Percentiles rank a stretch among this genome's conserved stretches.
Evolutionary conservation across 2,329 filamentous ascomycete genomes (phyloP).

Genomic region (Calonectria honghensis): DNA sequence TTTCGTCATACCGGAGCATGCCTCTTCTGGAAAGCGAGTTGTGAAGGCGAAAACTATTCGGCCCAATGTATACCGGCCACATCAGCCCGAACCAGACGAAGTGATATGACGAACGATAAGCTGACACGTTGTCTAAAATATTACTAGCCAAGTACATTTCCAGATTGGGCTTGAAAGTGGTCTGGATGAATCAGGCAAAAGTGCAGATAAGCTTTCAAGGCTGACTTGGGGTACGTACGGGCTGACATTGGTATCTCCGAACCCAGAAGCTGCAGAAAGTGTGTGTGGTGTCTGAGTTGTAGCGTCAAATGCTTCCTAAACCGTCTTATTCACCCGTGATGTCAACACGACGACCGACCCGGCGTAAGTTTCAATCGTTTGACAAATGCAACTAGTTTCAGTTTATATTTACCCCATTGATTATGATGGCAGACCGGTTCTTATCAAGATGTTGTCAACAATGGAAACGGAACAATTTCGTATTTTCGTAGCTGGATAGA

Average conservation of each 20-base stretch:
- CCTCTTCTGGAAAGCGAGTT: not conserved
- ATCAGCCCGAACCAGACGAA: not conserved
- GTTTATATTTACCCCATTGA: not conserved
- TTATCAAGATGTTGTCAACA: not conserved
- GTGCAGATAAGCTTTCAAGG: not conserved
- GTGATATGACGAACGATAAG: not conserved
- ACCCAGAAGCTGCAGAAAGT: not conserved
- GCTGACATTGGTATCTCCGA: not conserved
- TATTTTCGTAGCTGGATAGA: no score
- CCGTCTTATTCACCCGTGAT: not conserved
- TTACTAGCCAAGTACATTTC: not conserved
- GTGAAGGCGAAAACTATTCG: not conserved
- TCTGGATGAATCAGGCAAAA: not conserved
- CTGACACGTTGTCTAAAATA: constrained; percentile 12
- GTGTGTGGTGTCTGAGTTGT: not conserved
- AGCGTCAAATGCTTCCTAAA: no score
- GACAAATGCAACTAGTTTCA: not conserved
- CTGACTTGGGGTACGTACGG: not conserved
- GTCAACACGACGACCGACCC: not conserved
- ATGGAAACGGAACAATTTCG: no score
- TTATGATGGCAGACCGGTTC: not conserved
- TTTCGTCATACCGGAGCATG: no score
- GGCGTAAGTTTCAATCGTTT: not conserved
- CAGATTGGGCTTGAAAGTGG: not conserved
- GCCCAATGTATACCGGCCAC: not conserved